These are phyloP conservation scores for Furcasterigmium furcatum DNA, from an alignment of 2,329 filamentous ascomycete genomes.

Conservation along the genomic window DNA sequence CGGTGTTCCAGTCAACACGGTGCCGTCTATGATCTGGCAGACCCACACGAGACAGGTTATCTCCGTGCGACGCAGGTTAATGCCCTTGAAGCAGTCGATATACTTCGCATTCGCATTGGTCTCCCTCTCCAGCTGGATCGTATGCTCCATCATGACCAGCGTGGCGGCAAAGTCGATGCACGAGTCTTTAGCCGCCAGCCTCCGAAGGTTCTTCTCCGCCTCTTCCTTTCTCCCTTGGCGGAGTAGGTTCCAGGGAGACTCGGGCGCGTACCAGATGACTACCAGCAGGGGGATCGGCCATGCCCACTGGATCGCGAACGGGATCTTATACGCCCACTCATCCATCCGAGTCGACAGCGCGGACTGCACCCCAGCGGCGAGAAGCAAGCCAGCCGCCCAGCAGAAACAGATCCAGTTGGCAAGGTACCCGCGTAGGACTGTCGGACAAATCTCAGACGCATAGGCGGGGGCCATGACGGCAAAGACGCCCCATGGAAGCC, in stretches of 20 bases:
- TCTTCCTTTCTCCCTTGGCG: conserved; percentile 26
- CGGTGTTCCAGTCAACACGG: conserved; percentile 34
- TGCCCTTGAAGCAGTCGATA: conserved; percentile 43
- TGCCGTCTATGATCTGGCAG: conserved; percentile 36
- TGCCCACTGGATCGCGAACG: conserved; percentile 38
- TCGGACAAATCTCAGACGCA: conserved; percentile 42
- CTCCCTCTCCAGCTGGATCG: neutral
- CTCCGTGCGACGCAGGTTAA: conserved; percentile 42
- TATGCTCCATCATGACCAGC: neutral
- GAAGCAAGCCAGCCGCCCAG: conserved; percentile 46
- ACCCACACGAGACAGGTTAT: conserved; percentile 34
- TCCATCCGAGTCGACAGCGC: conserved; percentile 29
- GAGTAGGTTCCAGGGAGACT: conserved; percentile 38
- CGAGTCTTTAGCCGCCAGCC: conserved; percentile 17
- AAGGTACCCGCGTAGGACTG: conserved; percentile 43
- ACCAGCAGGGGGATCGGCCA: conserved; percentile 24
- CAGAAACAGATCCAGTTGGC: conserved; percentile 46
- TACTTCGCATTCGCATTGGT: conserved; percentile 19
- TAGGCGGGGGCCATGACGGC: conserved; percentile 44
- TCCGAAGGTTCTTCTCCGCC: conserved; percentile 24
- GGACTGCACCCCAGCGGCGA: conserved; percentile 38
- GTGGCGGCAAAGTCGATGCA: neutral
- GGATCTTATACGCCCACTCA: conserved; percentile 31
- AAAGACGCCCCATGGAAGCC: conserved; percentile 43
- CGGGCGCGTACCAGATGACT: conserved; percentile 28